Percentiles rank a stretch among this genome's conserved stretches.
Conservation (phyloP, 352 stramenopile genomes). For the Pythium vanterpoolii region DNA sequence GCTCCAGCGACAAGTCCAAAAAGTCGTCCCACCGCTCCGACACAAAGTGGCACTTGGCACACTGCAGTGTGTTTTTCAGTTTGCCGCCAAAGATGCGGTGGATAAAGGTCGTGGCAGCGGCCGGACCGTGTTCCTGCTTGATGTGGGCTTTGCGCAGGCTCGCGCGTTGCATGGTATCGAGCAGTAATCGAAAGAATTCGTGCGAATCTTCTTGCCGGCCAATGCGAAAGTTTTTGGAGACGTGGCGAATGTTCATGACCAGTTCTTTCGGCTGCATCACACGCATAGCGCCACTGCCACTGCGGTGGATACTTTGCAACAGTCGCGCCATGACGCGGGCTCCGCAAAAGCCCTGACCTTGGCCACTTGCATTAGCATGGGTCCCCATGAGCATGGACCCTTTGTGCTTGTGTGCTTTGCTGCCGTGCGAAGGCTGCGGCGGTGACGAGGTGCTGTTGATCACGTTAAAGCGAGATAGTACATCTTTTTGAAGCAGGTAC, state of each 20-base stretch:
- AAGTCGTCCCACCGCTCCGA: conserved; percentile 85
- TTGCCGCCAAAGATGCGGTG: conserved; percentile 85
- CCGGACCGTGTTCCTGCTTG: conserved; percentile 58
- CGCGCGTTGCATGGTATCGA: conserved; percentile 85
- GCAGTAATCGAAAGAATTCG: conserved; percentile 88
- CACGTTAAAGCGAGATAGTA: conserved; percentile 36
- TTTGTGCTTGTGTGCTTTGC: too few species aligned
- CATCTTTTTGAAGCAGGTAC: conserved; percentile 82
- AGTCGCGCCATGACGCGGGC: conserved; percentile 66
- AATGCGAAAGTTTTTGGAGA: conserved; percentile 86
- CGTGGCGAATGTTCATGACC: conserved; percentile 82
- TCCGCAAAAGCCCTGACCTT: conserved; percentile 38
- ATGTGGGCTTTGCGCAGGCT: conserved; percentile 69
- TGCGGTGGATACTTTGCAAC: conserved; percentile 65
- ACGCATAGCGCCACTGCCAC: conserved; percentile 17
- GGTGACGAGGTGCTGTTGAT: too few species aligned
- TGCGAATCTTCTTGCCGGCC: conserved; percentile 90
- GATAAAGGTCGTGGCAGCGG: conserved; percentile 71
- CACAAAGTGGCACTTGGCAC: conserved; percentile 75
- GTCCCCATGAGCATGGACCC: too few species aligned
- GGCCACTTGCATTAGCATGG: too few species aligned
- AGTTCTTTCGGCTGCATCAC: conserved; percentile 78
- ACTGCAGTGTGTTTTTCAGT: conserved; percentile 82
- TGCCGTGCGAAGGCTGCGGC: too few species aligned
- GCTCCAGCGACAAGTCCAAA: conserved; percentile 87